These are phyloP conservation scores for Circinella umbellata DNA, from an alignment of 371 early-diverging fungal genomes.

Conservation along the genomic window DNA sequence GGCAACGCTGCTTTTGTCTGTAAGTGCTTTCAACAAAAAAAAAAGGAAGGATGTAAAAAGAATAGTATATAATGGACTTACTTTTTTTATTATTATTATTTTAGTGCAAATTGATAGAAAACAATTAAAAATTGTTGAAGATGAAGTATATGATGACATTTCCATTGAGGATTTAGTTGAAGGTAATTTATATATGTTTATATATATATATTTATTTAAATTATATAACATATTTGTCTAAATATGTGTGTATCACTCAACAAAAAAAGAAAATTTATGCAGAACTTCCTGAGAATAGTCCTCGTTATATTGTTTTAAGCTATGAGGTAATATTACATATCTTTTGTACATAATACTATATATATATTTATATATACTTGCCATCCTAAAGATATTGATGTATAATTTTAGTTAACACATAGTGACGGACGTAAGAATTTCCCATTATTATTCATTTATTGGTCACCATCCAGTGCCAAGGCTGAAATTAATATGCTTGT, in stretches of 20 bases:
- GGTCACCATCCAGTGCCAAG: slow-evolving; percentile 63
- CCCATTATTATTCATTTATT: slow-evolving; percentile 70
- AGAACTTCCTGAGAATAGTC: slow-evolving; percentile 73
- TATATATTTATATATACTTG: no score
- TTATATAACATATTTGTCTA: no score
- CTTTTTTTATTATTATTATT: background rate
- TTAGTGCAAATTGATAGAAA: slow-evolving; percentile 66
- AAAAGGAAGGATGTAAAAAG: background rate
- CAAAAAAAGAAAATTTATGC: background rate
- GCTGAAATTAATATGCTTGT: slow-evolving; percentile 66
- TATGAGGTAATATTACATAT: slow-evolving; percentile 46
- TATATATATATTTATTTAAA: background rate
- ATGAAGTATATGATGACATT: slow-evolving; percentile 54
- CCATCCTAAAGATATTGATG: background rate
- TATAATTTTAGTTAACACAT: slow-evolving; percentile 46
- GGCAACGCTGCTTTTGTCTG: slow-evolving; percentile 67
- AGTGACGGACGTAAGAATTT: slow-evolving; percentile 69
- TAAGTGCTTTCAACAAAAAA: slow-evolving; percentile 28
- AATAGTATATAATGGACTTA: background rate
- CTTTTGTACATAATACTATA: background rate
- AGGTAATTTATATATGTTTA: no score
- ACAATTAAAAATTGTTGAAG: slow-evolving; percentile 56
- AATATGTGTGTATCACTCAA: background rate
- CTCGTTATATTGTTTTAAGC: slow-evolving; percentile 73
- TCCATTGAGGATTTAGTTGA: slow-evolving; percentile 68